Conservation (phyloP, 345 rosid genomes). For the Lepidium sativum region DNA sequence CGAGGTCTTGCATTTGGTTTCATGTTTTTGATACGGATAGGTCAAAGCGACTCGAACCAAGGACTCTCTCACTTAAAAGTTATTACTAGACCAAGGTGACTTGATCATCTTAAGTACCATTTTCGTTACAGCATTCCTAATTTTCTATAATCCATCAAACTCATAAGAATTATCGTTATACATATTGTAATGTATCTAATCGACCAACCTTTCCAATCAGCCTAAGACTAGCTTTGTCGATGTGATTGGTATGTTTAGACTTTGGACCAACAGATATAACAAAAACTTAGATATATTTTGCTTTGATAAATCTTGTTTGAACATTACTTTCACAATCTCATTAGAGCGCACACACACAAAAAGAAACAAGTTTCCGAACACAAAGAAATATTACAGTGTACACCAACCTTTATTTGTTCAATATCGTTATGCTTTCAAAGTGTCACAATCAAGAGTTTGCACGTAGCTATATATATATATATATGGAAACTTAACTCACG, state of each 20-base stretch:
- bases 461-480: not conserved
- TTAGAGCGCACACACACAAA: not conserved
- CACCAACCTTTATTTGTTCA: not conserved
- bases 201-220: not conserved
- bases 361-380: not conserved
- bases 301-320: not conserved
- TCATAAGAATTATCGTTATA: not conserved
- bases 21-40: too few species aligned
- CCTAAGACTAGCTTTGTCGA: not conserved
- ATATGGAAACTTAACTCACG: not conserved
- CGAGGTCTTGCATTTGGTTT: too few species aligned
- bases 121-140: too few species aligned
- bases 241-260: not conserved
- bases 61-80: too few species aligned
- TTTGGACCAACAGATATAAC: not conserved
- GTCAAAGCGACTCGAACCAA: too few species aligned
- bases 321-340: not conserved
- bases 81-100: too few species aligned
- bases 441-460: constrained; percentile 3
- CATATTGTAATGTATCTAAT: too few species aligned
- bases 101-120: too few species aligned
- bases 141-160: not conserved
- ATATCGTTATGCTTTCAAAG: not conserved
- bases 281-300: not conserved
- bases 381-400: not conserved